phyloP scores from a whole-genome alignment of 2,329 filamentous ascomycete genomes.

The Monilinia laxa region DNA sequence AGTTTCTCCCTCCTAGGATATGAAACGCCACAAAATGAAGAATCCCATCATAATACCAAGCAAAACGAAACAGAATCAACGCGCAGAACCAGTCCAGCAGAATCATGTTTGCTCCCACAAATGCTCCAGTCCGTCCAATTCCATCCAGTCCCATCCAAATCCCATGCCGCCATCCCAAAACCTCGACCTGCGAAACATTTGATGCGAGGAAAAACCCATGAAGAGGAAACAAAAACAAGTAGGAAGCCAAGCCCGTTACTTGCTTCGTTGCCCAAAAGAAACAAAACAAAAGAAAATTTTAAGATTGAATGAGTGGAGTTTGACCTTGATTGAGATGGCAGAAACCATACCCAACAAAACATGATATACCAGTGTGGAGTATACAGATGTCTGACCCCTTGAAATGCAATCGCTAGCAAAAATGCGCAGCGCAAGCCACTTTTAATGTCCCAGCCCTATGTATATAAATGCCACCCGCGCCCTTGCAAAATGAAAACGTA shows the following conservation, averaged over 20 bases:
- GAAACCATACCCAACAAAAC: neutral
- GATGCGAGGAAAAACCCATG: neutral
- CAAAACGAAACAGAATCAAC: constrained; percentile 11
- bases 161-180: constrained; percentile 10
- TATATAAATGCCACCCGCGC: constrained; percentile 32
- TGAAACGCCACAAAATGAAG: constrained; percentile 11
- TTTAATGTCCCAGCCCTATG: constrained; percentile 39
- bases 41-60: constrained; percentile 6
- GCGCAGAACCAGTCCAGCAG: constrained; percentile 13
- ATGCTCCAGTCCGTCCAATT: constrained; percentile 5
- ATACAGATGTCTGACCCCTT: neutral
- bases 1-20: neutral
- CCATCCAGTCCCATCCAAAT: constrained; percentile 8
- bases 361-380: neutral
- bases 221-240: neutral
- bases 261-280: neutral
- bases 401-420: constrained; percentile 20
- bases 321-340: neutral
- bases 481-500: constrained; percentile 18
- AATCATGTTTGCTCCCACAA: constrained; percentile 4
- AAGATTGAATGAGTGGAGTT: constrained; percentile 16
- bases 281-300: neutral
- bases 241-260: neutral
- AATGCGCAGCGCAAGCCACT: constrained; percentile 40
- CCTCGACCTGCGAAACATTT: constrained; percentile 17